phyloP scores from a whole-genome alignment of 2,329 filamentous ascomycete species.

The Aspergillus sp. region DNA sequence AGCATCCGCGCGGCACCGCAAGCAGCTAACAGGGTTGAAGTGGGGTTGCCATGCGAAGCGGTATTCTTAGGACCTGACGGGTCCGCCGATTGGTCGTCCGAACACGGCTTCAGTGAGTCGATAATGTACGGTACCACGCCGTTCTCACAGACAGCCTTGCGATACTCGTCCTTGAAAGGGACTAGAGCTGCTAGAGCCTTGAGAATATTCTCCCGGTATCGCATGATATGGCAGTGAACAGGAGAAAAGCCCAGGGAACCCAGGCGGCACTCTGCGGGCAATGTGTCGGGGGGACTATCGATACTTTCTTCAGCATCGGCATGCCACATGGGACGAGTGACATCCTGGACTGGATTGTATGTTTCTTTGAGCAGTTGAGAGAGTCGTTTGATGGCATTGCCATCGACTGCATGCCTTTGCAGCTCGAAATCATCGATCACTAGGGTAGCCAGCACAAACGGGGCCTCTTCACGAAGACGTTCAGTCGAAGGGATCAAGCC shows the following conservation, averaged over 20 bases:
- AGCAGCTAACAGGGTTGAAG: constrained; percentile 77
- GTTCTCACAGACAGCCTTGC: constrained; percentile 78
- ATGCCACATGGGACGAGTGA: constrained; percentile 58
- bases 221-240: constrained; percentile 68
- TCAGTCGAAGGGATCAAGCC: constrained; percentile 48
- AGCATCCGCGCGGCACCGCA: constrained; percentile 80
- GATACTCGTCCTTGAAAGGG: constrained; percentile 77
- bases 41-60: constrained; percentile 72
- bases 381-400: constrained; percentile 62
- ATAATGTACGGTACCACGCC: constrained; percentile 81
- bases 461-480: constrained; percentile 68
- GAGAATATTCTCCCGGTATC: constrained; percentile 72
- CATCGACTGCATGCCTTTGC: constrained; percentile 79
- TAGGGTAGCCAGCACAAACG: constrained; percentile 74
- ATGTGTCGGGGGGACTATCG: constrained; percentile 20
- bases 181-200: constrained; percentile 80
- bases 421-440: constrained; percentile 76
- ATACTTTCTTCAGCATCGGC: constrained; percentile 35
- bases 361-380: constrained; percentile 66
- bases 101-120: constrained; percentile 71
- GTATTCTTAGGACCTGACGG: constrained; percentile 35
- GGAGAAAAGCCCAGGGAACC: constrained; percentile 64
- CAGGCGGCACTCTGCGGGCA: constrained; percentile 50
- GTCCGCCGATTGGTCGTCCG: constrained; percentile 31
- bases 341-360: constrained; percentile 60